Conservation (phyloP, 495 filamentous ascomycete species). For the Oidiodendron maius region DNA sequence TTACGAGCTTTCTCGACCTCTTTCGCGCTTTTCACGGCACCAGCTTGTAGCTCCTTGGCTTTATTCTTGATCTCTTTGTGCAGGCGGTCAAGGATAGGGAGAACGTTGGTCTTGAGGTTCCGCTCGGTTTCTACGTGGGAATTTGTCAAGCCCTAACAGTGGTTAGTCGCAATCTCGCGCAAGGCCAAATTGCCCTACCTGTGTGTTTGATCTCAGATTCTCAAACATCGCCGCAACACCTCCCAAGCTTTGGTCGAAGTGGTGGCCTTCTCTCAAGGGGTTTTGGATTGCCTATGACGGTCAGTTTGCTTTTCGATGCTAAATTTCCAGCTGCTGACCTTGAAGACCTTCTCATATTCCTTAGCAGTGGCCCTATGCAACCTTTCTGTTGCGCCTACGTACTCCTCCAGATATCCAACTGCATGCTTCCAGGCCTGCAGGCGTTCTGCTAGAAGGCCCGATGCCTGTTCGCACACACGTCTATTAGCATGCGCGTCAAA, state of each 20-base stretch:
- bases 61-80: constrained; percentile 97
- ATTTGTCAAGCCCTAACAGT: constrained; percentile 66
- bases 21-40: constrained; percentile 84
- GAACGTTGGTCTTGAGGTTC: constrained; percentile 72
- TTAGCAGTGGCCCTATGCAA: constrained; percentile 77
- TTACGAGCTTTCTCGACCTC: constrained; percentile 84
- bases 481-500: constrained; percentile 4
- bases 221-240: constrained; percentile 88
- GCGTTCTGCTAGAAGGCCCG: constrained; percentile 74
- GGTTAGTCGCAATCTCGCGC: neutral
- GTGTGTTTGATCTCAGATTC: constrained; percentile 85
- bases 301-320: neutral
- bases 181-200: constrained; percentile 38
- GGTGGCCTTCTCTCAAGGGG: constrained; percentile 78
- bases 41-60: constrained; percentile 74
- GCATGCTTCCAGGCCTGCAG: constrained; percentile 95
- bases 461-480: constrained; percentile 42
- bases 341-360: constrained; percentile 91
- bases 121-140: constrained; percentile 85
- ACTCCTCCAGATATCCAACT: constrained; percentile 83
- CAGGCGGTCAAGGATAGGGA: constrained; percentile 82
- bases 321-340: constrained; percentile 56
- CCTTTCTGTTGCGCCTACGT: constrained; percentile 77
- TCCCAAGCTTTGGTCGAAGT: constrained; percentile 82
- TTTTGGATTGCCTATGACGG: constrained; percentile 65